phyloP scores from a whole-genome alignment of 2,329 filamentous ascomycete genomes.

The Ceratocystis cacaofunesta region DNA sequence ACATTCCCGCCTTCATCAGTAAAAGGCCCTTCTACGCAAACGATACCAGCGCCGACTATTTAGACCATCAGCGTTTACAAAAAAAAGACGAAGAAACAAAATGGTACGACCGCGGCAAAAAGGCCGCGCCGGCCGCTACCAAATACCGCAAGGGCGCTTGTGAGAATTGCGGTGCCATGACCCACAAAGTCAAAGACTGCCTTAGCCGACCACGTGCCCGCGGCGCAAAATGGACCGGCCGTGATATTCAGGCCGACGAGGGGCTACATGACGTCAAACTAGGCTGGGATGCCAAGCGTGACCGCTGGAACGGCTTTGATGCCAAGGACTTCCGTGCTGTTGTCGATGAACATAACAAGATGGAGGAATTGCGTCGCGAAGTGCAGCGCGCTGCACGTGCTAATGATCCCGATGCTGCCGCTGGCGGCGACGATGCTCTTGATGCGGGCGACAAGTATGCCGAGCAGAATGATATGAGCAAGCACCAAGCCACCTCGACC shows the following conservation, averaged over 20 bases:
- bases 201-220: slow-evolving; percentile 74
- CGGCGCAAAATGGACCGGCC: slow-evolving; percentile 83
- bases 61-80: slow-evolving; percentile 86
- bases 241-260: slow-evolving; percentile 87
- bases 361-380: slow-evolving; percentile 58
- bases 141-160: slow-evolving; percentile 97
- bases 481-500: slow-evolving; percentile 80
- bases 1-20: slow-evolving; percentile 95
- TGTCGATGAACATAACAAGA: slow-evolving; percentile 75
- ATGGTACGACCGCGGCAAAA: slow-evolving; percentile 87
- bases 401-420: slow-evolving; percentile 36
- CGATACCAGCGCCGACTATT: slow-evolving; percentile 68
- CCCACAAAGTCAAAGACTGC: slow-evolving; percentile 90
- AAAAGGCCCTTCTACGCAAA: slow-evolving; percentile 96
- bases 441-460: slow-evolving; percentile 64
- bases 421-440: slow-evolving; percentile 22
- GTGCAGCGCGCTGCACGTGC: slow-evolving; percentile 35
- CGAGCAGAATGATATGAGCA: slow-evolving; percentile 92
- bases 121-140: slow-evolving; percentile 71
- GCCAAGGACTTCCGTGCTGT: slow-evolving; percentile 69
- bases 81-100: slow-evolving; percentile 35
- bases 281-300: slow-evolving; percentile 93
- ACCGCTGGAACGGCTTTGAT: slow-evolving; percentile 98
- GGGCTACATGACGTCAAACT: slow-evolving; percentile 69
- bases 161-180: slow-evolving; percentile 96